Evolutionary conservation across 1,139 yeast species (phyloP).

Genomic region (Geotrichum australiense): DNA sequence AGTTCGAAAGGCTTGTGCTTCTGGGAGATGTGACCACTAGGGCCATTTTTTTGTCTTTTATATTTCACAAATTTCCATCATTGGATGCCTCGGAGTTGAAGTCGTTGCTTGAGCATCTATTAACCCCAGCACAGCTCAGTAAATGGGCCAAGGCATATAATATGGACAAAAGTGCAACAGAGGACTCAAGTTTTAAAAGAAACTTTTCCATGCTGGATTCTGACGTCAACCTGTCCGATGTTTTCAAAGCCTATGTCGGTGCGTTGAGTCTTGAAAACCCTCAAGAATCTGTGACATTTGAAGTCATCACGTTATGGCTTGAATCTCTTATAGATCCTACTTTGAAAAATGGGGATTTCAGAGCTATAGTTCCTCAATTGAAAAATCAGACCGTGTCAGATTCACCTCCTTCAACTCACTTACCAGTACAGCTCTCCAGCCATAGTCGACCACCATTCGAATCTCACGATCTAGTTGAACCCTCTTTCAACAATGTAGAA

Average conservation of each 20-base stretch:
- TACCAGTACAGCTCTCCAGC: no score
- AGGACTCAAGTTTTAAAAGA: conserved; percentile 9
- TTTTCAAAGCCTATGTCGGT: conserved; percentile 88
- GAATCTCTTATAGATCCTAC: conserved; percentile 47
- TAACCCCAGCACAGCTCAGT: conserved; percentile 67
- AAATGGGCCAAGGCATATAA: conserved; percentile 68
- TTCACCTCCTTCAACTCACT: no score
- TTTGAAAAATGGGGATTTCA: no score
- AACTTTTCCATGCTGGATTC: conserved; percentile 23
- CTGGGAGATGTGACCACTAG: conserved; percentile 87
- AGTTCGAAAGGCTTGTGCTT: conserved; percentile 79
- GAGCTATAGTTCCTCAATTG: conserved; percentile 30
- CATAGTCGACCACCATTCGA: no score
- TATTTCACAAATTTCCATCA: conserved; percentile 58
- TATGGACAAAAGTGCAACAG: conserved; percentile 57
- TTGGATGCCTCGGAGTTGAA: conserved; percentile 78
- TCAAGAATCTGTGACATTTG: conserved; percentile 44
- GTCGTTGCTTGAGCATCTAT: conserved; percentile 63
- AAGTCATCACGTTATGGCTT: conserved; percentile 56
- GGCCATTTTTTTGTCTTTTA: conserved; percentile 59
- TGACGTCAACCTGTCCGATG: conserved; percentile 42
- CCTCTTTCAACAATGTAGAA: conserved; percentile 30
- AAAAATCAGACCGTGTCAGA: conserved; percentile 30
- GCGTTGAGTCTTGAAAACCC: conserved; percentile 48
- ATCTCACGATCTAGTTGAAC: no score